These are phyloP conservation scores for Amanita brunnescens DNA, from an alignment of 768 basidiomycete genomes.

Conservation along the genomic window DNA sequence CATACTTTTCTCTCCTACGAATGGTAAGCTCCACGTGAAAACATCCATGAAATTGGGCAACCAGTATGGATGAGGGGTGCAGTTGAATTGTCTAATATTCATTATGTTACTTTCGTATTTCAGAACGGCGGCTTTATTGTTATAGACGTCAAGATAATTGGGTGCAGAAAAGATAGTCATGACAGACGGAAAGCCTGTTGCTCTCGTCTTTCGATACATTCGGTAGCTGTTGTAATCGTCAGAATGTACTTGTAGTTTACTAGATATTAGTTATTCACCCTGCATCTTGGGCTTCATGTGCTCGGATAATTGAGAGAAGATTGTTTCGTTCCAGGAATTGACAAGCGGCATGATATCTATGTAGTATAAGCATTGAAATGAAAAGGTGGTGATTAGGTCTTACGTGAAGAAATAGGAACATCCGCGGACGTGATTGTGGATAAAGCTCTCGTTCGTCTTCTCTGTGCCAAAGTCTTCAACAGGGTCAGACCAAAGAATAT, in stretches of 20 bases:
- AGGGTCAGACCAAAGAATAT: conserved; percentile 97
- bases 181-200: conserved; percentile 96
- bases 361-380: neutral
- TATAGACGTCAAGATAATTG: conserved; percentile 97
- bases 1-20: conserved; percentile 96
- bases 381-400: conserved; percentile 8
- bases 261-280: conserved; percentile 44
- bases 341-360: conserved; percentile 92
- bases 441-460: conserved; percentile 81
- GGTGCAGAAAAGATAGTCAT: conserved; percentile 99
- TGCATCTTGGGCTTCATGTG: conserved; percentile 98
- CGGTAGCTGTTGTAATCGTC: conserved; percentile 54
- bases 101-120: conserved; percentile 99
- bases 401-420: conserved; percentile 89
- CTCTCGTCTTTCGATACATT: conserved; percentile 98
- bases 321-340: conserved; percentile 97
- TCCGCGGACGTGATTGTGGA: conserved; percentile 95
- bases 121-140: conserved; percentile 97
- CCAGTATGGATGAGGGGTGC: conserved; percentile 95
- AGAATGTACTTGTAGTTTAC: conserved; percentile 5
- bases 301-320: conserved; percentile 91
- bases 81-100: conserved; percentile 98
- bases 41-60: conserved; percentile 99
- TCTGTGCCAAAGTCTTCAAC: conserved; percentile 96
- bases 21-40: conserved; percentile 97